Evolutionary conservation across 139 green algal genomes (phyloP).

Genomic region (Astrephomene gubernaculifera): DNA sequence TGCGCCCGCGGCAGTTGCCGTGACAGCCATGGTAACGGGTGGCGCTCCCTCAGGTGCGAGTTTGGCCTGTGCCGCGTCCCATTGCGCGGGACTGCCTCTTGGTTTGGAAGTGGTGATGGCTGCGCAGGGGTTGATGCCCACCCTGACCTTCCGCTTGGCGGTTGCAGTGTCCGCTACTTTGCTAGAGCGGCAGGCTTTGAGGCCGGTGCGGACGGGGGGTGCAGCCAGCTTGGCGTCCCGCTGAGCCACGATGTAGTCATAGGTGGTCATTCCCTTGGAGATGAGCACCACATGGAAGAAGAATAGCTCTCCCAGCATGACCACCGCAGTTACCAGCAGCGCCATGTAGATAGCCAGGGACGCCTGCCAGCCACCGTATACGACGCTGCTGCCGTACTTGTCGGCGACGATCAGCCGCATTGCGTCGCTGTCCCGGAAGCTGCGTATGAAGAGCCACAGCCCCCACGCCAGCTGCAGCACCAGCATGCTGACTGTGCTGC

Average conservation of each 20-base stretch:
- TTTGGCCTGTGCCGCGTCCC: background rate
- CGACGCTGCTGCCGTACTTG: constrained; percentile 47
- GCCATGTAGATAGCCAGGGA: constrained; percentile 54
- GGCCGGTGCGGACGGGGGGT: background rate
- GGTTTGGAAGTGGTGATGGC: constrained; percentile 31
- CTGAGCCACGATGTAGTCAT: constrained; percentile 80
- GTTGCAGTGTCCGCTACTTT: constrained; percentile 6
- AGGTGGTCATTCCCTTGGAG: constrained; percentile 71
- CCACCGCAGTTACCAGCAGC: constrained; percentile 24
- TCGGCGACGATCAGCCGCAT: constrained; percentile 35
- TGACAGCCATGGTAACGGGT: background rate
- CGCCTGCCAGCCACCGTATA: constrained; percentile 52
- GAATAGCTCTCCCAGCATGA: constrained; percentile 73
- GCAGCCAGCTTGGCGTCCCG: constrained; percentile 33
- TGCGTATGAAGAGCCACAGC: constrained; percentile 59
- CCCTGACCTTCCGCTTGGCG: constrained; percentile 19
- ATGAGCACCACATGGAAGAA: constrained; percentile 78
- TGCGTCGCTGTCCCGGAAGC: constrained; percentile 43
- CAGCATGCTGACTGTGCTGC: constrained; percentile 46
- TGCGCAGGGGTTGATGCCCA: constrained; percentile 52
- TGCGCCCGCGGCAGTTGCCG: background rate
- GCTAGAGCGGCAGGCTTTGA: constrained; percentile 12
- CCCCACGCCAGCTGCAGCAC: constrained; percentile 56
- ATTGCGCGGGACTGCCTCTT: background rate
- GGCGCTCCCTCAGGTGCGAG: no score